Percentiles rank a stretch among this genome's conserved stretches.
These are phyloP conservation scores for Saccharomyces hybrid DNA, from an alignment of 1,139 yeast genomes.

Conservation along the genomic window DNA sequence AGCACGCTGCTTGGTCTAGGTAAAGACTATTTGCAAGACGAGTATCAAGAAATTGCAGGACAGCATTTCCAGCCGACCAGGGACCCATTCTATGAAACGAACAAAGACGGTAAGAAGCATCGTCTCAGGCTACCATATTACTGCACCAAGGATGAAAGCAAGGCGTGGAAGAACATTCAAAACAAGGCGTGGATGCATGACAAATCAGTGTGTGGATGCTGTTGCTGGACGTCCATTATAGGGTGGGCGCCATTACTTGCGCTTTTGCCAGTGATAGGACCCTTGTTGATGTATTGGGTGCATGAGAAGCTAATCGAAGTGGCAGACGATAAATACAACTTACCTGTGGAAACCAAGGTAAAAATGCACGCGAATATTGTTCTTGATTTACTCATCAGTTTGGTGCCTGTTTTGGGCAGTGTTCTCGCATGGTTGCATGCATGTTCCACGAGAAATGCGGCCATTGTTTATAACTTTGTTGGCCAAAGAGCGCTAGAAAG, in stretches of 20 bases:
- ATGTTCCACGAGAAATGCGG: conserved; percentile 87
- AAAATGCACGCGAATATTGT: conserved; percentile 68
- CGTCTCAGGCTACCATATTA: conserved; percentile 53
- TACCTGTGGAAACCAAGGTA: conserved; percentile 55
- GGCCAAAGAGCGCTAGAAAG: conserved; percentile 35
- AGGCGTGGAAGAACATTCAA: conserved; percentile 63
- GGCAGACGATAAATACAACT: conserved; percentile 47
- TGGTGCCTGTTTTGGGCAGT: conserved; percentile 74
- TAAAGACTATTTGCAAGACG: no score
- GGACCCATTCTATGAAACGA: no score
- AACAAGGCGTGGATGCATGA: conserved; percentile 81
- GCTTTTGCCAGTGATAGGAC: conserved; percentile 72
- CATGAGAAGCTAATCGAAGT: conserved; percentile 57
- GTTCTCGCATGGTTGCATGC: conserved; percentile 73
- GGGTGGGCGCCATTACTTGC: conserved; percentile 69
- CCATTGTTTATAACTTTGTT: conserved; percentile 51
- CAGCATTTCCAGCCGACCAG: background rate
- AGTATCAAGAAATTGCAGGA: no score
- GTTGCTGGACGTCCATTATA: conserved; percentile 63
- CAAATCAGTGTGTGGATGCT: conserved; percentile 66
- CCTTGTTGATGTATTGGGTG: conserved; percentile 66
- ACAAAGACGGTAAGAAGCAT: conserved; percentile 39
- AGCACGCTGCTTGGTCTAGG: no score
- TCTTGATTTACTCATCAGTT: conserved; percentile 61
- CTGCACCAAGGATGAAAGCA: conserved; percentile 52